These are phyloP conservation scores for Phoma sp. DNA, from an alignment of 2,329 filamentous ascomycete species.

Conservation along the genomic window DNA sequence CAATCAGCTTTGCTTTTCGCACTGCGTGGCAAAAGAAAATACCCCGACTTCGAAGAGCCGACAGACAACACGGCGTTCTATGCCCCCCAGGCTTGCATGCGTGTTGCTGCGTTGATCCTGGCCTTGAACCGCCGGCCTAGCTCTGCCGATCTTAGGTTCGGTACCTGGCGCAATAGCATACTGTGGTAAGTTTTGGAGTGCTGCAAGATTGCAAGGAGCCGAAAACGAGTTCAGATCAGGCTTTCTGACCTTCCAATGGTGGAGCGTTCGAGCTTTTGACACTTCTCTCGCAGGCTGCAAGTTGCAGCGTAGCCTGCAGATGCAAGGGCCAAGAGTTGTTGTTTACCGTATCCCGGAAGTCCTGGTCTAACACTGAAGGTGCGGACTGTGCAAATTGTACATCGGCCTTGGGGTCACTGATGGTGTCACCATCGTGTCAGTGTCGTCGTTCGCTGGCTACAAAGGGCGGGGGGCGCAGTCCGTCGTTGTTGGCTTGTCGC, in stretches of 20 bases:
- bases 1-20: neutral
- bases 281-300: neutral
- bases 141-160: neutral
- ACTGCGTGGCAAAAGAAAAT: slow-evolving; percentile 1
- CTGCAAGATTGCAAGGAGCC: neutral
- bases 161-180: neutral
- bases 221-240: neutral
- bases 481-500: neutral
- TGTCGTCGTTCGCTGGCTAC: neutral
- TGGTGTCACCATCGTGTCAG: neutral
- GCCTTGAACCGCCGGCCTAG: neutral
- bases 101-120: neutral
- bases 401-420: neutral
- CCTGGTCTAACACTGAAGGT: neutral
- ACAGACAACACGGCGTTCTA: neutral
- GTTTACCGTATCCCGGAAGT: neutral
- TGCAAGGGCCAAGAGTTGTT: neutral
- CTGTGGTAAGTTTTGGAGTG: neutral
- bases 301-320: neutral
- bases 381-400: neutral
- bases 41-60: slow-evolving; percentile 1
- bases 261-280: neutral
- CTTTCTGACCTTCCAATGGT: neutral
- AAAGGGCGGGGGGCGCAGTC: neutral
- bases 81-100: slow-evolving; percentile 1